These are phyloP conservation scores for Penicillium dipodomyicola DNA, from an alignment of 495 filamentous ascomycete species.

Conservation along the genomic window DNA sequence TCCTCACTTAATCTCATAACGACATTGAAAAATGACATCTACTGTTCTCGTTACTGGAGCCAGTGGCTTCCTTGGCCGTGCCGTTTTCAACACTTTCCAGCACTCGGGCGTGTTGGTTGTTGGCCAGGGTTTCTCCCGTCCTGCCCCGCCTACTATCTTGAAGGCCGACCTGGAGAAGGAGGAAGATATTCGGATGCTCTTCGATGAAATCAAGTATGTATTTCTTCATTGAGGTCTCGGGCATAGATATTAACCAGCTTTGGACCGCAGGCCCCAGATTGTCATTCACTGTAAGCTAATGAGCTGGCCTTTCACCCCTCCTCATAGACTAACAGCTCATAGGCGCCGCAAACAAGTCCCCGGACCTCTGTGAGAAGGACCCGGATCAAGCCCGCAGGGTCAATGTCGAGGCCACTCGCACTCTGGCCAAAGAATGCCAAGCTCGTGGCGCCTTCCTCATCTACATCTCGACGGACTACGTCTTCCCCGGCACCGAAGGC, in stretches of 20 bases:
- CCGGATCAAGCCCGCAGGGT: slow-evolving; percentile 70
- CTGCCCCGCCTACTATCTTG: slow-evolving; percentile 66
- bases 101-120: slow-evolving; percentile 67
- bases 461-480: slow-evolving; percentile 96
- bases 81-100: slow-evolving; percentile 74
- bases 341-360: slow-evolving; percentile 90
- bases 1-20: slow-evolving; percentile 9
- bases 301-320: background rate
- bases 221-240: background rate
- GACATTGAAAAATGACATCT: slow-evolving; percentile 46
- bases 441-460: slow-evolving; percentile 66
- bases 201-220: slow-evolving; percentile 57
- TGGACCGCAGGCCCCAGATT: slow-evolving; percentile 62
- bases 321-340: background rate
- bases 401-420: slow-evolving; percentile 69
- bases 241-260: slow-evolving; percentile 11
- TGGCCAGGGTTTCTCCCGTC: slow-evolving; percentile 76
- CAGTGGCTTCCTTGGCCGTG: slow-evolving; percentile 77
- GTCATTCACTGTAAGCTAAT: slow-evolving; percentile 74
- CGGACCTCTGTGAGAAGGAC: slow-evolving; percentile 78
- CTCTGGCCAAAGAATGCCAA: slow-evolving; percentile 65
- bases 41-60: slow-evolving; percentile 81
- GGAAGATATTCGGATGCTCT: slow-evolving; percentile 56
- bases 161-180: slow-evolving; percentile 71
- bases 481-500: slow-evolving; percentile 79